These are phyloP conservation scores for Leccinum variabile DNA, from an alignment of 1,284 basidiomycete species.

Conservation along the genomic window DNA sequence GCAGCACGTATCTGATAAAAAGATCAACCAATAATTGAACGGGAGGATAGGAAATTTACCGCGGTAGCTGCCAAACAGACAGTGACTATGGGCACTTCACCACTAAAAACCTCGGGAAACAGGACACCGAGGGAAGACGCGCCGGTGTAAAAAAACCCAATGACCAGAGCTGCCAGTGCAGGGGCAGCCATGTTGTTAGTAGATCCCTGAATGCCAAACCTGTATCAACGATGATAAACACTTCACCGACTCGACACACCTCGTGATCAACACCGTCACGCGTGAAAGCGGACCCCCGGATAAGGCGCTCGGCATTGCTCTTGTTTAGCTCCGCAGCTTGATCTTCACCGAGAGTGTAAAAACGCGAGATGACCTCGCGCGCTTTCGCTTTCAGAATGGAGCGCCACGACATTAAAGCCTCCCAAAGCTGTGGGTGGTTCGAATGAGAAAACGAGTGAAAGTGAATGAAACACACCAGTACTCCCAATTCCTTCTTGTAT, in stretches of 20 bases:
- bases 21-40: not conserved
- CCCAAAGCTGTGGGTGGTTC: not conserved
- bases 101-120: not conserved
- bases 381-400: not conserved
- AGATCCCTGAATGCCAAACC: not conserved
- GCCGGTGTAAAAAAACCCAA: not conserved
- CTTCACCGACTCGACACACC: not conserved
- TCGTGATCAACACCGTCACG: not conserved
- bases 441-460: not conserved
- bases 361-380: not conserved
- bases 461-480: not conserved
- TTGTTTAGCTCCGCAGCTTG: not conserved
- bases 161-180: not conserved
- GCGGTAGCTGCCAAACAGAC: not conserved
- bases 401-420: not conserved
- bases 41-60: not conserved
- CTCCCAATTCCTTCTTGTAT: not conserved
- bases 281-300: not conserved
- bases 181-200: not conserved
- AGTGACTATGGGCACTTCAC: not conserved
- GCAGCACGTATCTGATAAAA: not conserved
- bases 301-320: not conserved
- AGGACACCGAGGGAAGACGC: not conserved
- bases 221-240: no score
- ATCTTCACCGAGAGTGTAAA: not conserved